Base-by-base conservation (phyloP, 2,329 filamentous ascomycete species). In the Fusarium hainanense region DNA sequence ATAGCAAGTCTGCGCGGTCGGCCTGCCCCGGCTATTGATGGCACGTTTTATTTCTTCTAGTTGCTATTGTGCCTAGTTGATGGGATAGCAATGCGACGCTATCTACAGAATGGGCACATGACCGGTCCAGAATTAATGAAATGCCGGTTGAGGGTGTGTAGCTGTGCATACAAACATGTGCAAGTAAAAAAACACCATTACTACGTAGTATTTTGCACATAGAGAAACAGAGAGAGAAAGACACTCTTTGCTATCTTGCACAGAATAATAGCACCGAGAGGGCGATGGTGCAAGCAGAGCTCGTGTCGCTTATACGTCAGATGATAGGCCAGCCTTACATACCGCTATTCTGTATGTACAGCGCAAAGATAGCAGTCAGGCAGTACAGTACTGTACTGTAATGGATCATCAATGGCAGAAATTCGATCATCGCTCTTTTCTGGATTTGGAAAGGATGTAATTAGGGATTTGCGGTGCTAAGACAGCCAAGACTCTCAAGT, bases 381-480 rank as follows among this genome's bases (percentile, higher is more conserved):
- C 21, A 37, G 18, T 32, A 46, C 30, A 44, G 54, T 43, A 63
- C 6, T 28, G 34, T 32, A 30, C 54, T 27, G 56, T 25, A 48
- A 51, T 42, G 30, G 42, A 68, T 68, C 63, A 58, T 68, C 63
- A 37, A 2, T 44, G 55, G 34, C 34, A 62, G 44, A 61, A 28
- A 42, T 51, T 40, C 34, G n/a, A 52, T 42, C 23, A 57, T 42
- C 50, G 40, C 52, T 69, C 43, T 50, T 69, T 62, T 20, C 43
- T 70, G 44, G 25, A 68, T 70, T 23, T 47, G 67, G 67, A 68
- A 70, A 70, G 25, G 67, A 65, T 68, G 50, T 51, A 68, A 46
- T 64, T 55, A 49, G 20, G 57, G 67, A 63, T 70, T 70, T 55
- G 57, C 58, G 54, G 67, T 63, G 37, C 49, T n/a, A 28, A 63